These are phyloP conservation scores for Daldinia sp. DNA, from an alignment of 2,329 filamentous ascomycete genomes.

Conservation along the genomic window DNA sequence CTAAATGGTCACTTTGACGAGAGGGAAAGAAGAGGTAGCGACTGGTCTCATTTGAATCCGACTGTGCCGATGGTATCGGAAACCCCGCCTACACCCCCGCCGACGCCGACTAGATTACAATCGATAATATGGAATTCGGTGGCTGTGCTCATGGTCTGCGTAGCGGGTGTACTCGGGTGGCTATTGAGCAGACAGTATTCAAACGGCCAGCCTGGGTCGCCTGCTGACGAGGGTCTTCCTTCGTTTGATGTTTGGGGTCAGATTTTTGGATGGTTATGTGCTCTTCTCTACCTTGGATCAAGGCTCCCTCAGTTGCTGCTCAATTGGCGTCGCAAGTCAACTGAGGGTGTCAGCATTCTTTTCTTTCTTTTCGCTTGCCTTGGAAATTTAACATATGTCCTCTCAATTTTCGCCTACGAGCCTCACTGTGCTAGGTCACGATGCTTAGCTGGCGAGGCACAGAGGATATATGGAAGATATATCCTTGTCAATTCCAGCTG, in stretches of 20 bases:
- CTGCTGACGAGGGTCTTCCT: conserved; percentile 59
- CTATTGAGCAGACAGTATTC: conserved; percentile 69
- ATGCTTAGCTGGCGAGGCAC: conserved; percentile 73
- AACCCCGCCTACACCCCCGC: conserved; percentile 53
- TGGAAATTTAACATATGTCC: conserved; percentile 91
- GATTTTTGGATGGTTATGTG: conserved; percentile 92
- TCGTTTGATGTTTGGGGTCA: conserved; percentile 82
- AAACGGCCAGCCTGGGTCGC: conserved; percentile 46
- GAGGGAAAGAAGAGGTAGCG: conserved; percentile 59
- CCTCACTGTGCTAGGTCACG: conserved; percentile 66
- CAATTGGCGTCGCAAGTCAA: conserved; percentile 91
- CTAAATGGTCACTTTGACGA: conserved; percentile 54
- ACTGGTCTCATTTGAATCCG: conserved; percentile 76
- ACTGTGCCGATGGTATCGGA: conserved; percentile 76
- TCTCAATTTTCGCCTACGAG: conserved; percentile 90
- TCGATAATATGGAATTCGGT: conserved; percentile 75
- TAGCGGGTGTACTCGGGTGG: conserved; percentile 86
- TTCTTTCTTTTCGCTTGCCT: conserved; percentile 98
- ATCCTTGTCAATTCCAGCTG: conserved; percentile 91
- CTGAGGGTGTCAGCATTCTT: conserved; percentile 89
- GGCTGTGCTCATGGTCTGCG: conserved; percentile 81
- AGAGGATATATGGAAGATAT: conserved; percentile 76
- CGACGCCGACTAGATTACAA: conserved; percentile 62
- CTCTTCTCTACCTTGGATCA: conserved; percentile 85
- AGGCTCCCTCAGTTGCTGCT: conserved; percentile 89